phyloP scores from a whole-genome alignment of 768 basidiomycete species.

The Serendipita sp. region DNA sequence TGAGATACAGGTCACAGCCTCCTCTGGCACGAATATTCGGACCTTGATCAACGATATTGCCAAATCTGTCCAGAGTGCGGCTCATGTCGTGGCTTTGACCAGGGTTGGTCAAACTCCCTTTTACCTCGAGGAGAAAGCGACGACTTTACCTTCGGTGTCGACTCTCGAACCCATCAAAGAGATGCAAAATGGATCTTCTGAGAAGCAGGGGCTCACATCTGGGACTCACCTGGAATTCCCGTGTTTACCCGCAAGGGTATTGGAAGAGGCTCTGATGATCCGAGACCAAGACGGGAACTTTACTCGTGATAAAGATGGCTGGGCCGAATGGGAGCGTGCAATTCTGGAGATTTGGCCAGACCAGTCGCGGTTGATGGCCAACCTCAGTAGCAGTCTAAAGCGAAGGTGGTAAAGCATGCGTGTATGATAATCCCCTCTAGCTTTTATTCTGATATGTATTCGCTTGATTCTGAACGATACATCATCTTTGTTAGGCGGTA shows the following conservation, averaged over 20 bases:
- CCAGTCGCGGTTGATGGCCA: neutral
- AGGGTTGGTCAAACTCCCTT: conserved; percentile 80
- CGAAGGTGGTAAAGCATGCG: conserved; percentile 18
- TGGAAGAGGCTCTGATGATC: conserved; percentile 40
- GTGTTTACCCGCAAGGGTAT: conserved; percentile 33
- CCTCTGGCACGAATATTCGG: conserved; percentile 92
- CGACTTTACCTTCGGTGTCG: neutral
- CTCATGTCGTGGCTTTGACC: conserved; percentile 82
- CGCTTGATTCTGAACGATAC: too few relatives aligned
- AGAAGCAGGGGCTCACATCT: too few relatives aligned
- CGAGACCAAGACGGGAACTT: conserved; percentile 30
- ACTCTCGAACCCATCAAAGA: too few relatives aligned
- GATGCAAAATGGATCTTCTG: too few relatives aligned
- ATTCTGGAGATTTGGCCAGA: conserved; percentile 35
- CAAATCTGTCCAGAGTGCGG: conserved; percentile 66
- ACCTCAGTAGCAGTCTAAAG: conserved; percentile 17
- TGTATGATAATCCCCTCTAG: too few relatives aligned
- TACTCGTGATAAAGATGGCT: conserved; percentile 43
- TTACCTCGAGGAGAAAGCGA: conserved; percentile 20
- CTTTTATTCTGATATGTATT: too few relatives aligned
- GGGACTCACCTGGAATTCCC: too few relatives aligned
- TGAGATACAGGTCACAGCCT: conserved; percentile 81
- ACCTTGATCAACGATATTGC: conserved; percentile 91
- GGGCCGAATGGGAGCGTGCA: conserved; percentile 68
- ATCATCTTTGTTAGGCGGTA: too few relatives aligned